Base-by-base conservation (phyloP, 192 early-diverging fungal species). In the Coemansia sp. region DNA sequence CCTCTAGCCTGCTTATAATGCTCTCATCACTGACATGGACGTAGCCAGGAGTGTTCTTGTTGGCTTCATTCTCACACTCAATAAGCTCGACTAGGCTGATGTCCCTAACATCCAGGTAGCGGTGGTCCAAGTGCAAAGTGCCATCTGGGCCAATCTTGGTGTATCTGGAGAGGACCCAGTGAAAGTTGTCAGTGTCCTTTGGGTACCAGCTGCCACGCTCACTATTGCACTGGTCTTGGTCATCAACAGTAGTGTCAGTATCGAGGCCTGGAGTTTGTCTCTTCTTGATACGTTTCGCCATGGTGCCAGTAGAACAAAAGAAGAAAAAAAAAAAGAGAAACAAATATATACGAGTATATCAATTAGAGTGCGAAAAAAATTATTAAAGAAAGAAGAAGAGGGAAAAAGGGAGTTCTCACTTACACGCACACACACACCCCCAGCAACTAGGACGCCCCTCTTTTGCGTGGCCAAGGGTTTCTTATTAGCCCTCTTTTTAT, bases 191-290 rank as follows among this genome's bases (percentile, higher is more conserved):
- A 4, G 77, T 69, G 25, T 79, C 69, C n/a, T 62, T 52, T 8
- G 77, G 58, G 14, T 35, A 58, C 77, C 77, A 79, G 36, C 42
- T 68, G 41, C 64, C 64, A 7, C 77, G 71, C 65, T 79, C 77
- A 31, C 13, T 62, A 26, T 33, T 36, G n/a, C 26, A 18, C 13
- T 59, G 18, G 41, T 57, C 37, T 10, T 47, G 23, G 36, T 34
- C 64, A 10, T 42, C 53, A 13, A 16, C 38, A 58, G n/a, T 14
- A 33, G 41, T 16, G 20, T 58, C 56, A 36, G 4, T 4, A 3
- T 34, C 31, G 5, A 18, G 20, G 33, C 28, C 33, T 33, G 59
- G 59, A 23, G 38, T n/a, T 25, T 41, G 59, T 23, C 11, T 28
- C 41, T 55, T 53, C 34, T 28, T 59, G 16, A 2, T 35, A 20